Base-by-base conservation (phyloP, 495 filamentous ascomycete genomes). In the Rhizodiscina lignyota region DNA sequence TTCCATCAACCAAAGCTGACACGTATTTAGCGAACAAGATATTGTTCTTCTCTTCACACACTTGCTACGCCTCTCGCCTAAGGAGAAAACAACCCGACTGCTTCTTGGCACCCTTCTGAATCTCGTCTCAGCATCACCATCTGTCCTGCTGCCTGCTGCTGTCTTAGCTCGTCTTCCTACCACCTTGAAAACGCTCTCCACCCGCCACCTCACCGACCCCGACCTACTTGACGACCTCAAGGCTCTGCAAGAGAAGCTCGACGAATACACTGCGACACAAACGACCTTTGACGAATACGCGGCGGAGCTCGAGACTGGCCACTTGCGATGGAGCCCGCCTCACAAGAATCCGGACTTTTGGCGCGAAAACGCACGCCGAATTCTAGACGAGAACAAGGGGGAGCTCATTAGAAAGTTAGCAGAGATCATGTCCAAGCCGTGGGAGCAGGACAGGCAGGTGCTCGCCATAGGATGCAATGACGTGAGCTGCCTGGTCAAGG, bases 201-300 rank as follows among this genome's bases (percentile, higher is more conserved):
- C 74, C 21, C 81, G 87, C 35, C 89, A 92, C 51, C 64, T 92
- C 38, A 78, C 80, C 32, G 89, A 97, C 55, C 70, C 74, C 22
- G 89, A 97, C 52, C 71, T 96, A 20, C 68, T 82, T 18, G 83
- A 92, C 43, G 89, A 97, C 53, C 68, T 96, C 10, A 64, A 70
- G 36, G 63, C 61, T 16, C 65, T 97, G 11, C 76, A 64, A 17
- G 73, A 78, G 28, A 77, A 86, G 59, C 62, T 96, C 26, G 83
- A 91, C 17, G 85, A 89, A 32, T 94, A 96, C 55, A 87, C 85
- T 43, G 83, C 82, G 52, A 89, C 83, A 24, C 91, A 94, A 60
- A 97, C 91, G 4, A 97, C 87, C 0, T 91, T 97, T 45, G 87
- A 94, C 56, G 77, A 92, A 51, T 97, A 97, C 54, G 79, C 83